Evolutionary conservation across 1,284 basidiomycete species (phyloP).

Genomic region (Sphagnurus paluster): DNA sequence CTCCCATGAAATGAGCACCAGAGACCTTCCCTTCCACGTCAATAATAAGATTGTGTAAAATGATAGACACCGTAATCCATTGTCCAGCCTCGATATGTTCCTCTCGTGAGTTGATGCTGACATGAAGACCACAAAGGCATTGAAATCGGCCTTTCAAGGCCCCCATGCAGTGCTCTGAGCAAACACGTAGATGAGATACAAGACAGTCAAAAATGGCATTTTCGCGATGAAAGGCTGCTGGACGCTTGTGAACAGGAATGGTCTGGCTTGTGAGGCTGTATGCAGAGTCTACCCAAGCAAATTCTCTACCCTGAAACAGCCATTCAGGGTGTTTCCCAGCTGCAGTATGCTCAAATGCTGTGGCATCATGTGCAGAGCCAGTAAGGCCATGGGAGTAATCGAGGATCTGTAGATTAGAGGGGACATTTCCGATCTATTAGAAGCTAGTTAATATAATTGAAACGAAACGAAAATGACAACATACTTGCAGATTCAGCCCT

Average conservation of each 20-base stretch:
- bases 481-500: constrained; percentile 36
- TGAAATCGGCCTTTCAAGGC: constrained; percentile 34
- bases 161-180: constrained; percentile 37
- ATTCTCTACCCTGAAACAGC: constrained; percentile 35
- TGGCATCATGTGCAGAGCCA: constrained; percentile 37
- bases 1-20: constrained; percentile 13
- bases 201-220: constrained; percentile 32
- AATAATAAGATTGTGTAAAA: constrained; percentile 37
- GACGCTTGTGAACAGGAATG: constrained; percentile 35
- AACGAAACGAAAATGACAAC: constrained; percentile 4
- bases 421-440: constrained; percentile 33
- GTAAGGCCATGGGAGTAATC: constrained; percentile 34
- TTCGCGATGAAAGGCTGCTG: constrained; percentile 24
- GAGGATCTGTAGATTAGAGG: constrained; percentile 34
- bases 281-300: constrained; percentile 40
- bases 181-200: constrained; percentile 28
- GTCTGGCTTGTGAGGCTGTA: constrained; percentile 28
- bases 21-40: constrained; percentile 29
- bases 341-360: constrained; percentile 32
- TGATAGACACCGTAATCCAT: constrained; percentile 35
- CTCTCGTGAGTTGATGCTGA: constrained; percentile 26
- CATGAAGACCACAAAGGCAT: constrained; percentile 30
- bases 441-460: constrained; percentile 1
- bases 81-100: constrained; percentile 29
- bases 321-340: constrained; percentile 27